Evolutionary conservation across 345 rosid species (phyloP).

Genomic region (Euclidium syriacum): DNA sequence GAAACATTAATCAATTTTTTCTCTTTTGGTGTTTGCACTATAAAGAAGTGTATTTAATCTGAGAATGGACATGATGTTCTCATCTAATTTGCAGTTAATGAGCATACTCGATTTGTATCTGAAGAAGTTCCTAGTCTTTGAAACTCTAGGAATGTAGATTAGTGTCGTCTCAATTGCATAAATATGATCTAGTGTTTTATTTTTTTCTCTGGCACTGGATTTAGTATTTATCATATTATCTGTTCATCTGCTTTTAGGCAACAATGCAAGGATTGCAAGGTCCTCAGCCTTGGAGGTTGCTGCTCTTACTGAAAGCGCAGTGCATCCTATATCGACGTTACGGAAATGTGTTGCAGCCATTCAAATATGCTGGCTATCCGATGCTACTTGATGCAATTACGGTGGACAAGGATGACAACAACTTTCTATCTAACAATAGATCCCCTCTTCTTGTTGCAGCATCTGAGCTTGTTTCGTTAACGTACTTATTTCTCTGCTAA

Average conservation of each 20-base stretch:
- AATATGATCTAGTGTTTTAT: not conserved
- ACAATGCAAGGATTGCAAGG: slow-evolving; percentile 99
- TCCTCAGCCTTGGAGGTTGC: slow-evolving; percentile 96
- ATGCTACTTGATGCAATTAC: slow-evolving; percentile 92
- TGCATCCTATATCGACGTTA: slow-evolving; percentile 91
- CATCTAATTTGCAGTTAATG: not conserved
- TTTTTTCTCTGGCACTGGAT: not conserved
- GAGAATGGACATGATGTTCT: not conserved
- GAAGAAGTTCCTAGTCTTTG: not conserved
- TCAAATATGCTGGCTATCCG: slow-evolving; percentile 99
- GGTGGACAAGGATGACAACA: slow-evolving; percentile 85
- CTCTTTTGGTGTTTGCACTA: not conserved
- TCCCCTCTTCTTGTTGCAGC: slow-evolving; percentile 97
- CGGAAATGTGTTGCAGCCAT: slow-evolving; percentile 81
- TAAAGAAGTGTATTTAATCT: not conserved
- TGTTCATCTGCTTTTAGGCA: slow-evolving; percentile 47
- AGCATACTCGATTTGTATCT: not conserved
- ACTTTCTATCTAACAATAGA: slow-evolving; percentile 87
- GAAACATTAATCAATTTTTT: not conserved
- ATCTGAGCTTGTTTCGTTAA: slow-evolving; percentile 92
- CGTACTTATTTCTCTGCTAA: slow-evolving; percentile 42
- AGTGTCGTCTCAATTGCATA: not conserved
- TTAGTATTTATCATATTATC: not conserved
- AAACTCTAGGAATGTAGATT: not conserved
- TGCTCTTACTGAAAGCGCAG: slow-evolving; percentile 93